phyloP scores from a whole-genome alignment of 2,329 filamentous ascomycete species.

The Fusarium nygamai region DNA sequence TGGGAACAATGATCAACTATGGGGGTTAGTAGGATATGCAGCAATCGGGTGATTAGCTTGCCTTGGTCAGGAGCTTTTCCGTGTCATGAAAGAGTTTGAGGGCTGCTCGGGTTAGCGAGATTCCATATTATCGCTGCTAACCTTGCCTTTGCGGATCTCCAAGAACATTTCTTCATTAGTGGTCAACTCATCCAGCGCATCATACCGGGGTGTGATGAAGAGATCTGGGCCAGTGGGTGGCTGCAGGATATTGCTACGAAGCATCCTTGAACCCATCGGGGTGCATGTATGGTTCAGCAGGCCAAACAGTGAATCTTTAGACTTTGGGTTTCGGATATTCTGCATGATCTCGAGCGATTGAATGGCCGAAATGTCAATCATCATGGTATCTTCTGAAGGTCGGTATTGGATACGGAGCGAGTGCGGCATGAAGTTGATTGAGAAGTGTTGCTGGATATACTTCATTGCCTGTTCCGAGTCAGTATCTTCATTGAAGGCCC shows the following conservation, averaged over 20 bases:
- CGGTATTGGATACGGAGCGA: constrained; percentile 88
- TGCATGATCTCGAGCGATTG: constrained; percentile 89
- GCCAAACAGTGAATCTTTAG: constrained; percentile 84
- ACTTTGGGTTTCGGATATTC: constrained; percentile 81
- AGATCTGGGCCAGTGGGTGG: constrained; percentile 76
- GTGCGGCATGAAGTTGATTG: constrained; percentile 76
- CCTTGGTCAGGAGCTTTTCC: constrained; percentile 81
- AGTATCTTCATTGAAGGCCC: background rate
- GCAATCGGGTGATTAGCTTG: constrained; percentile 44
- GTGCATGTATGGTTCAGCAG: constrained; percentile 86
- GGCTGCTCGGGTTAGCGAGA: constrained; percentile 53
- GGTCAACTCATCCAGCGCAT: constrained; percentile 84
- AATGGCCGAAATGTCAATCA: constrained; percentile 91
- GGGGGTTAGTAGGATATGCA: background rate
- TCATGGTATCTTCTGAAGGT: constrained; percentile 91
- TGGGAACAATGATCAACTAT: constrained; percentile 80
- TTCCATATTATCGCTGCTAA: fast-evolving
- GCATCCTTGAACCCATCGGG: constrained; percentile 85
- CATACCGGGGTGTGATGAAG: constrained; percentile 77
- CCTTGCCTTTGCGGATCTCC: constrained; percentile 74
- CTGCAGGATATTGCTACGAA: constrained; percentile 88
- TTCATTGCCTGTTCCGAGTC: constrained; percentile 72
- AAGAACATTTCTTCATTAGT: constrained; percentile 87
- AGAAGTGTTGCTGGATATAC: constrained; percentile 78
- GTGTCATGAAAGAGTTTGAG: constrained; percentile 80